phyloP scores from a whole-genome alignment of 345 rosid genomes.

The Brassica napus region Da-Ae NC_063443.1:602501-603000 shows the following conservation, averaged over 20 bases:
- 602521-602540: not conserved
- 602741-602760: slow-evolving; percentile 18
- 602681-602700: slow-evolving; percentile 28
- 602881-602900: too few species aligned
- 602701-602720: slow-evolving; percentile 8
- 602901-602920: too few species aligned
- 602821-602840: slow-evolving; percentile 9
- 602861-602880: not conserved
- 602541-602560: not conserved
- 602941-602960: too few species aligned
- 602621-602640: slow-evolving; percentile 1
- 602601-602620: not conserved
- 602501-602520: not conserved
- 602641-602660: slow-evolving; percentile 11
- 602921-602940: too few species aligned
- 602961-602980: too few species aligned
- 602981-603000: too few species aligned
- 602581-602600: not conserved
- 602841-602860: not conserved
- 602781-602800: not conserved
- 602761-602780: slow-evolving; percentile 17
- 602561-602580: not conserved
- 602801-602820: slow-evolving; percentile 9
- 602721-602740: not conserved
- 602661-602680: slow-evolving; percentile 21